A percentile compares a stretch with the other conserved stretches of the same genome.
These are phyloP conservation scores for Pigoraptor vietnamica DNA, from an alignment of 78 protist species.

Conservation along the genomic window DNA sequence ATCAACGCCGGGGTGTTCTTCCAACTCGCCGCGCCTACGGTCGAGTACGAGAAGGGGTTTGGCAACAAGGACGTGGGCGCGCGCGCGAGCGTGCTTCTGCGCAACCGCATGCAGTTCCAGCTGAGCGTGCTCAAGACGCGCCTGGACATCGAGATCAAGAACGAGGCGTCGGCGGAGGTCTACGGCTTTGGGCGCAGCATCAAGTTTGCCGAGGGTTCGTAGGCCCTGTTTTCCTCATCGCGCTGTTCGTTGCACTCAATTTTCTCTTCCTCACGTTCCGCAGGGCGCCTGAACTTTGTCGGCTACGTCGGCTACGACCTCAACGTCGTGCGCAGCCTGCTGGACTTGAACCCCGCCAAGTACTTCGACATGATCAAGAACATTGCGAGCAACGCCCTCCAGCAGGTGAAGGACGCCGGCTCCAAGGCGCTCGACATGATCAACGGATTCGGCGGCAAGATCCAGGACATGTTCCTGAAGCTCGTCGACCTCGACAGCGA, in stretches of 20 bases:
- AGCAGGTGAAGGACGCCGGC: not conserved
- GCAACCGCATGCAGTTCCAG: not conserved
- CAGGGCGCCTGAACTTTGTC: not conserved
- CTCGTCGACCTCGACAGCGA: too few relatives aligned
- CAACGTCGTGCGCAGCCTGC: not conserved
- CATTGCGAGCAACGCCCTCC: not conserved
- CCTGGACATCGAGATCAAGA: not conserved
- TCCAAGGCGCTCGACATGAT: not conserved
- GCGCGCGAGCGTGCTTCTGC: not conserved
- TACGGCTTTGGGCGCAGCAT: not conserved
- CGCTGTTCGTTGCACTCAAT: too few relatives aligned
- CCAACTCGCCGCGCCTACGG: not conserved
- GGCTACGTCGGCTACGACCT: not conserved
- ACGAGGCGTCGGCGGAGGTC: not conserved
- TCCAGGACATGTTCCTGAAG: too few relatives aligned
- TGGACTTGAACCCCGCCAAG: not conserved
- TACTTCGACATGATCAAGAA: not conserved
- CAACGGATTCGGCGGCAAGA: not conserved
- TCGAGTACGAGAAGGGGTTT: not conserved
- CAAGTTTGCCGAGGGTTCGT: not conserved
- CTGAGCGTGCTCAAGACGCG: not conserved
- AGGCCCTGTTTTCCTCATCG: too few relatives aligned
- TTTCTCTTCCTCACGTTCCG: too few relatives aligned
- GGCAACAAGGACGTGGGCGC: not conserved
- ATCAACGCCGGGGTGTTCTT: not conserved